A percentile compares a stretch with the other conserved stretches of the same genome.
These are phyloP conservation scores for Neonectria sp. DNA, from an alignment of 2,329 filamentous ascomycete species.

Conservation along the genomic window DNA sequence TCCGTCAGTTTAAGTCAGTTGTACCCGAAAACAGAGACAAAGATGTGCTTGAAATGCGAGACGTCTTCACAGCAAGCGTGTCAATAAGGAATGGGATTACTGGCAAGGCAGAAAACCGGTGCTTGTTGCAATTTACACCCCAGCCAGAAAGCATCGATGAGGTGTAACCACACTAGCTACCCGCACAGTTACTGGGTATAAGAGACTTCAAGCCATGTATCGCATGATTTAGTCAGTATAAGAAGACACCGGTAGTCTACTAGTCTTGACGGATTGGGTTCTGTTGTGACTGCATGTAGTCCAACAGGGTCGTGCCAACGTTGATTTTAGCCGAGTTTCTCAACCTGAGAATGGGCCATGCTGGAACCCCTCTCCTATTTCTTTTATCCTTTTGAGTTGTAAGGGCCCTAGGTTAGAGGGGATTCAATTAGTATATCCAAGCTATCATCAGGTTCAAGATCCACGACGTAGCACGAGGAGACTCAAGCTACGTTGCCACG, in stretches of 20 bases:
- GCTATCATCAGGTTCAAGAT: too few species aligned
- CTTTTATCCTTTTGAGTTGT: too few species aligned
- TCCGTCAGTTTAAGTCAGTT: background rate
- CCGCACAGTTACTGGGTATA: background rate
- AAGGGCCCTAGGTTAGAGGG: too few species aligned
- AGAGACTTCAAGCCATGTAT: background rate
- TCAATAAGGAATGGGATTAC: background rate
- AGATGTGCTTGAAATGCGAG: background rate
- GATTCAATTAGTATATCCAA: too few species aligned
- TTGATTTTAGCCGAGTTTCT: background rate
- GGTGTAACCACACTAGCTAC: background rate
- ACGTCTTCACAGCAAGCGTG: conserved; percentile 1
- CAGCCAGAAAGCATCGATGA: background rate
- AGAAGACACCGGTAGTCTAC: background rate
- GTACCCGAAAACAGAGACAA: background rate
- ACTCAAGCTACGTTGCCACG: too few species aligned
- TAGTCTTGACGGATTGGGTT: background rate
- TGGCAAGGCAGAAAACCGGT: conserved; percentile 1
- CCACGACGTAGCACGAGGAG: too few species aligned
- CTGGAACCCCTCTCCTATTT: too few species aligned
- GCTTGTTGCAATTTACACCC: background rate
- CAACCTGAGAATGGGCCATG: background rate
- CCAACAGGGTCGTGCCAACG: too few species aligned
- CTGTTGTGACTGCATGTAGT: background rate
- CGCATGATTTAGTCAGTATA: background rate